These are phyloP conservation scores for Posidonia australis DNA, from an alignment of 106 monocot species.

Conservation along the genomic window DNA sequence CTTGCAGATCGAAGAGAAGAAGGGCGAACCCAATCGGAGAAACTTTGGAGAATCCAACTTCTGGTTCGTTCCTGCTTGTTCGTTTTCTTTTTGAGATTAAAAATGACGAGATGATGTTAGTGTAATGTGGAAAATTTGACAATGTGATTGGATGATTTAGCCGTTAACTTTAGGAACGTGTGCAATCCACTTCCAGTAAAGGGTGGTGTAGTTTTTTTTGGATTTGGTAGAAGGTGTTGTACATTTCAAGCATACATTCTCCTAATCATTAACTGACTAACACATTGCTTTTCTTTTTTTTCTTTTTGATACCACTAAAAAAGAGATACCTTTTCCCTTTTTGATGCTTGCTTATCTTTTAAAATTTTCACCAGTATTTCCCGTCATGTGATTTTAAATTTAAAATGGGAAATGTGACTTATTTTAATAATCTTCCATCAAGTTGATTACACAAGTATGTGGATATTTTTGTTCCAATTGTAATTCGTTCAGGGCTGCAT, in stretches of 20 bases:
- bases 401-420: no score
- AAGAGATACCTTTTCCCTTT: no score
- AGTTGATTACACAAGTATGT: no score
- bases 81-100: background rate
- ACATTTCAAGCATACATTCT: background rate
- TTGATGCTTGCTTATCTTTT: no score
- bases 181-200: background rate
- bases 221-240: background rate
- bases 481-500: no score
- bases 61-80: constrained; percentile 22
- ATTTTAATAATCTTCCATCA: no score
- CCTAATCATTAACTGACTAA: no score
- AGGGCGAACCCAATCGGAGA: constrained; percentile 49
- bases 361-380: no score
- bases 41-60: constrained; percentile 31
- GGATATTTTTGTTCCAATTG: no score
- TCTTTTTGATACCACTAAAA: background rate
- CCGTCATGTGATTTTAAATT: no score
- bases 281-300: no score
- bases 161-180: background rate
- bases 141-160: background rate
- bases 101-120: background rate
- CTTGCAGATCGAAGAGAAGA: constrained; percentile 59
- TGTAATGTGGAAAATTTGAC: background rate
- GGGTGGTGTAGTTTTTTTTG: background rate